Conservation (phyloP, 768 basidiomycete genomes). For the Tremella yokohamensis region DNA sequence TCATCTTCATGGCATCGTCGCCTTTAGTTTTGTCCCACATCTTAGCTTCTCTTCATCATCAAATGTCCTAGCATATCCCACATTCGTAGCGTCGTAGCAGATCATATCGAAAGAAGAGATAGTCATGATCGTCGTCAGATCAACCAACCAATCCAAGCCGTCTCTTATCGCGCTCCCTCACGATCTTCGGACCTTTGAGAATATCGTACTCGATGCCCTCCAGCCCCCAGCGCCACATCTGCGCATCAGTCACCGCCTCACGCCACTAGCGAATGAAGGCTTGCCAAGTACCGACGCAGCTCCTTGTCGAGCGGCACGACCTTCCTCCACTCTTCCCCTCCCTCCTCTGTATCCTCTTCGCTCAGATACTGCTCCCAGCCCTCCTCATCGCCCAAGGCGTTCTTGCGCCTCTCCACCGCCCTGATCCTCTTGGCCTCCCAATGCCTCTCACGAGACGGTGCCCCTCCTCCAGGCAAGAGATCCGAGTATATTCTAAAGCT, state of each 20-base stretch:
- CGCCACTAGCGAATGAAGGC: constrained; percentile 27
- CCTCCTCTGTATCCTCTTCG: constrained; percentile 31
- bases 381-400: neutral
- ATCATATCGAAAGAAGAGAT: too few relatives aligned
- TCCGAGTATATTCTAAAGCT: constrained; percentile 68
- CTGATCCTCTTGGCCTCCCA: constrained; percentile 28
- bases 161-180: constrained; percentile 17
- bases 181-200: constrained; percentile 27
- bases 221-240: constrained; percentile 74
- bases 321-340: constrained; percentile 60
- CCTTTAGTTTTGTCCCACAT: too few relatives aligned
- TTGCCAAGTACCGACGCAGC: constrained; percentile 63
- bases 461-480: constrained; percentile 36
- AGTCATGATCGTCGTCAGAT: neutral
- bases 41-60: too few relatives aligned
- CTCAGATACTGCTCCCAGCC: constrained; percentile 36
- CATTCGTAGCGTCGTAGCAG: too few relatives aligned
- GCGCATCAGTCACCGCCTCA: neutral
- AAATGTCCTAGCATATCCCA: too few relatives aligned
- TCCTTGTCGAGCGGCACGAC: constrained; percentile 69
- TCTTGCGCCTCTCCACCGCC: constrained; percentile 13
- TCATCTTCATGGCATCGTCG: too few relatives aligned
- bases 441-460: constrained; percentile 27
- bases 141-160: constrained; percentile 11
- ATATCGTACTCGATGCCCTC: constrained; percentile 52